These are phyloP conservation scores for Knufia petricola DNA, from an alignment of 2,329 filamentous ascomycete species.

Conservation along the genomic window DNA sequence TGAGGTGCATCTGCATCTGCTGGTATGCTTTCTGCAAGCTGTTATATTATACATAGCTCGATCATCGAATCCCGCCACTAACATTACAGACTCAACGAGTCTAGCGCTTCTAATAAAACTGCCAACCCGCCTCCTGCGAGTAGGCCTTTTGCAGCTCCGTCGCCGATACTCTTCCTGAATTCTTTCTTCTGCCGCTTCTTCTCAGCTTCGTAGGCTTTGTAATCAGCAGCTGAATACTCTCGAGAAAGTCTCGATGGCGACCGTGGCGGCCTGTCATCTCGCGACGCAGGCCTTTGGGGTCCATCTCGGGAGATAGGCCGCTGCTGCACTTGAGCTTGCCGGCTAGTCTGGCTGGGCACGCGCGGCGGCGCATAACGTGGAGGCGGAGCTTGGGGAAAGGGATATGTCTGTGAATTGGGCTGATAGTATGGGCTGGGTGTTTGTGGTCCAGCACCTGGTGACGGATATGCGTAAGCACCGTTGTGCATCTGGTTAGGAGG, in stretches of 20 bases:
- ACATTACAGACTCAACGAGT: slow-evolving; percentile 25
- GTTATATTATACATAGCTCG: too few species aligned
- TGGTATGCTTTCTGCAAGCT: too few species aligned
- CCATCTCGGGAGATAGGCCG: slow-evolving; percentile 20
- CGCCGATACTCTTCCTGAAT: slow-evolving; percentile 25
- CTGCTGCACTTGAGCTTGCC: slow-evolving; percentile 1
- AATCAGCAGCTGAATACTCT: slow-evolving; percentile 2
- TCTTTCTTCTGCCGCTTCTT: slow-evolving; percentile 17
- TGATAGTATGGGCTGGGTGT: slow-evolving; percentile 12
- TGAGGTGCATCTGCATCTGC: too few species aligned
- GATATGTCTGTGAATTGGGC: slow-evolving; percentile 7
- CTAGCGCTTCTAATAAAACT: slow-evolving; percentile 33
- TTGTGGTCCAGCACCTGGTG: slow-evolving; percentile 6
- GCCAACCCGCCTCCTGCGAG: slow-evolving; percentile 30
- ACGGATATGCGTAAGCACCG: slow-evolving; percentile 9
- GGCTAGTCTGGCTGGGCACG: neutral
- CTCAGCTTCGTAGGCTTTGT: slow-evolving; percentile 12
- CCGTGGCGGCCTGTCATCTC: slow-evolving; percentile 19
- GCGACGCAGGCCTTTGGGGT: slow-evolving; percentile 16
- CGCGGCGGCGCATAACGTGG: slow-evolving; percentile 5
- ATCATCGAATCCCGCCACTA: too few species aligned
- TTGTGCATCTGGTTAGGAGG: slow-evolving; percentile 17
- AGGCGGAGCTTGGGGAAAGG: neutral
- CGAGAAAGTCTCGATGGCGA: slow-evolving; percentile 20
- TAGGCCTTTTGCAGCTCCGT: slow-evolving; percentile 29